These are phyloP conservation scores for Phaeoacremonium minimum DNA, from an alignment of 2,329 filamentous ascomycete genomes.

Conservation along the genomic window DNA sequence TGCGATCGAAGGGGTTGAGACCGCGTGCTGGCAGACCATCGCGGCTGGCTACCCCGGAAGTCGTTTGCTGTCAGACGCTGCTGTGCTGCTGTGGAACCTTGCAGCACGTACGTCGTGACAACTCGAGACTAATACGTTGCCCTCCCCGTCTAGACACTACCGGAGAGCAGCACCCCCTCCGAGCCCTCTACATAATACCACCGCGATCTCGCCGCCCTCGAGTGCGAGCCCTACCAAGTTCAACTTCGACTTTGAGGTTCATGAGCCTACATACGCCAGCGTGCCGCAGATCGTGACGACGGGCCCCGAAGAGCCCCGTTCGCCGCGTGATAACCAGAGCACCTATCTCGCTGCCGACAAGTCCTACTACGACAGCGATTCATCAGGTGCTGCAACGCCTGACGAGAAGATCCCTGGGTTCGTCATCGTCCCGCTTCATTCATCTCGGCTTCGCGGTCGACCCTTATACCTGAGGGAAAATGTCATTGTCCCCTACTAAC, in stretches of 20 bases:
- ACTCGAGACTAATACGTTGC: not conserved
- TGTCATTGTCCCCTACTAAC: too few relatives aligned
- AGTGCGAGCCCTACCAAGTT: conserved; percentile 34
- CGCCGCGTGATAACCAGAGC: conserved; percentile 9
- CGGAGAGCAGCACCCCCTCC: conserved; percentile 42
- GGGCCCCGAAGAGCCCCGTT: conserved; percentile 17
- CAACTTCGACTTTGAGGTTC: conserved; percentile 23
- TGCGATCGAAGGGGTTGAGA: too few relatives aligned
- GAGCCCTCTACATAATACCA: conserved; percentile 43
- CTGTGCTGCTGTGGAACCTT: too few relatives aligned
- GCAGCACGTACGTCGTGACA: too few relatives aligned
- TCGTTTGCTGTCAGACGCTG: too few relatives aligned
- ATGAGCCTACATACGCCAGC: conserved; percentile 14
- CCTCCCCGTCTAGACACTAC: conserved; percentile 35
- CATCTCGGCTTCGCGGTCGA: too few relatives aligned
- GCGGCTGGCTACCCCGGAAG: too few relatives aligned
- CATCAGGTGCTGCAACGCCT: conserved; percentile 25
- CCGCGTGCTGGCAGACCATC: too few relatives aligned
- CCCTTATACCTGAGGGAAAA: too few relatives aligned
- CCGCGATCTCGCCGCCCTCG: conserved; percentile 35
- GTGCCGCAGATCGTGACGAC: conserved; percentile 26
- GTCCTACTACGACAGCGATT: conserved; percentile 31
- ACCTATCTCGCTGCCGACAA: conserved; percentile 16
- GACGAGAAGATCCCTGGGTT: conserved; percentile 24
- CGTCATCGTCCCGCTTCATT: too few relatives aligned